A percentile compares a stretch with the other conserved stretches of the same genome.
Conservation (phyloP, 331 rosid genomes). For the Erythrophleum ivorense region DNA sequence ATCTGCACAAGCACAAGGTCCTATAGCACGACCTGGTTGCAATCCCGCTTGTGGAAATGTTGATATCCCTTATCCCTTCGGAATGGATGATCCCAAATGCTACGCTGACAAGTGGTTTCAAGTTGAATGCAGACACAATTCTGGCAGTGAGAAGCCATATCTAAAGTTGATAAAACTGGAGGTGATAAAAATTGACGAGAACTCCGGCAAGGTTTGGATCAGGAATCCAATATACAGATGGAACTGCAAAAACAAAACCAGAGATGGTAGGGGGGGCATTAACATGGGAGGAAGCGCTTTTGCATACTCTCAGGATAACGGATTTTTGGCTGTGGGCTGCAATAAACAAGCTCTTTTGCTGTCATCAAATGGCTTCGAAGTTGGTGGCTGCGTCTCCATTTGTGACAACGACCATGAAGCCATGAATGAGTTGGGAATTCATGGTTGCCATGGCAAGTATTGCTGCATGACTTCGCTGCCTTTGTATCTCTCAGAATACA, state of each 20-base stretch:
- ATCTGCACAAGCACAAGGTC: neutral
- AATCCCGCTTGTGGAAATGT: neutral
- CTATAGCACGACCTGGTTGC: neutral
- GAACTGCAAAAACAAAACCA: conserved; percentile 13
- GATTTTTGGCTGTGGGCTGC: conserved; percentile 41
- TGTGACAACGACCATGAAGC: neutral
- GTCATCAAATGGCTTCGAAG: conserved; percentile 10
- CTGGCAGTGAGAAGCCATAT: neutral
- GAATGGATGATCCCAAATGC: conserved; percentile 34
- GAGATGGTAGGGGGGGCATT: neutral
- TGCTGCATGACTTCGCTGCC: conserved; percentile 45
- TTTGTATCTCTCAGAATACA: conserved; percentile 12
- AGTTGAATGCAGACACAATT: conserved; percentile 35
- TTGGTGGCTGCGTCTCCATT: conserved; percentile 43
- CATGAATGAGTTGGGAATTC: accelerated
- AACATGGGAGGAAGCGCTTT: conserved; percentile 40
- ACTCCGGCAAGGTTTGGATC: neutral
- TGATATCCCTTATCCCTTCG: conserved; percentile 37
- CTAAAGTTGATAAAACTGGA: conserved; percentile 16
- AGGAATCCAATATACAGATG: conserved; percentile 14
- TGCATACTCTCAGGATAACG: conserved; percentile 20
- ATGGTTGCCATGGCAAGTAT: conserved; percentile 5
- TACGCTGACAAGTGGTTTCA: conserved; percentile 34
- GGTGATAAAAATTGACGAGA: neutral
- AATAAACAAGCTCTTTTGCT: conserved; percentile 17